Conservation (phyloP, 441 rosid genomes). For the Raphanus hybrid region DNA sequence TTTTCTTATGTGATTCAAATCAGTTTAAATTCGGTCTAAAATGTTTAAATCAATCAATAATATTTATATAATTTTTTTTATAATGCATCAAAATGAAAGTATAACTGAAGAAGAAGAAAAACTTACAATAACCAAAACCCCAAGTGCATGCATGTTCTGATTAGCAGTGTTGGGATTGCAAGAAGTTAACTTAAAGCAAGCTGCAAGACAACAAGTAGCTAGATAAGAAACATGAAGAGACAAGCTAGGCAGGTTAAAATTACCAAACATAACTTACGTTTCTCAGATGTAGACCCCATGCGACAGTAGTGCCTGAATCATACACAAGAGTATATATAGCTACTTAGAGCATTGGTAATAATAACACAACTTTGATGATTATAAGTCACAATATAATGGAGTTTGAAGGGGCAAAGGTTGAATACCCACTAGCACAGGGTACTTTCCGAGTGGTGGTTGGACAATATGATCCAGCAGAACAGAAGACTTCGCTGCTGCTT, state of each 20-base stretch:
- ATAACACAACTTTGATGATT: neutral
- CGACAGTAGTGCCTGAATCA: constrained; percentile 85
- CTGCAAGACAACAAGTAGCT: constrained; percentile 52
- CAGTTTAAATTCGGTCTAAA: neutral
- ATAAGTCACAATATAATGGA: neutral
- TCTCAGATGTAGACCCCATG: constrained; percentile 83
- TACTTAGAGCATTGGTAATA: neutral
- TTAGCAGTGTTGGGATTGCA: constrained; percentile 67
- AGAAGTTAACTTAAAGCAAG: constrained; percentile 83
- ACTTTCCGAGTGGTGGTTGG: constrained; percentile 62
- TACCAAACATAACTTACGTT: constrained; percentile 49
- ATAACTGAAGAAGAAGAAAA: neutral
- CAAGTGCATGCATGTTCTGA: constrained; percentile 92
- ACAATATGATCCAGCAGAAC: constrained; percentile 87
- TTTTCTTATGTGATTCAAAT: neutral
- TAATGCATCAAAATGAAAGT: neutral
- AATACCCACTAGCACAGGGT: constrained; percentile 86
- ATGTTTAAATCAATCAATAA: neutral
- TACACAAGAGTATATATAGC: constrained; percentile 9
- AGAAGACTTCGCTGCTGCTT: constrained; percentile 71
- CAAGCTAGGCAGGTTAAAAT: neutral
- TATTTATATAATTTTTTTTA: no score
- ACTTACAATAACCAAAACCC: constrained; percentile 89
- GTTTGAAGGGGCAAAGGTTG: constrained; percentile 31
- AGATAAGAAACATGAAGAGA: constrained; percentile 7